Percentiles rank a stretch among this genome's conserved stretches.
Evolutionary conservation across 2,329 filamentous ascomycete species (phyloP).

Genomic region (Fusarium equiseti): DNA sequence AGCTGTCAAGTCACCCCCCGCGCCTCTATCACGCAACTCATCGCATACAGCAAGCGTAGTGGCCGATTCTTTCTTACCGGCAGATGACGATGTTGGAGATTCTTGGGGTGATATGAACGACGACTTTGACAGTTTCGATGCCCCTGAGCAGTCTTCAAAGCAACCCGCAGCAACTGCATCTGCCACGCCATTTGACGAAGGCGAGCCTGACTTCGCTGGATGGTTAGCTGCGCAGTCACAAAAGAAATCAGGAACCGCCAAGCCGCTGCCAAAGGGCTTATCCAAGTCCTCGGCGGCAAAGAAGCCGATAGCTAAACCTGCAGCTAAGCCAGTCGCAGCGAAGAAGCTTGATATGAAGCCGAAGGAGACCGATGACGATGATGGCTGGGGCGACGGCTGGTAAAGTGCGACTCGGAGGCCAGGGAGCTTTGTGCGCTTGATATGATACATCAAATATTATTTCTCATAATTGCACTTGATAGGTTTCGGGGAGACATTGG

Average conservation of each 20-base stretch:
- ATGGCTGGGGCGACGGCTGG: constrained; percentile 77
- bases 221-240: constrained; percentile 90
- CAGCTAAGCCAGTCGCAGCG: constrained; percentile 58
- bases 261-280: constrained; percentile 85
- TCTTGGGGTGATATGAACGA: constrained; percentile 82
- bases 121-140: constrained; percentile 58
- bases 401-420: constrained; percentile 46
- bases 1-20: constrained; percentile 65
- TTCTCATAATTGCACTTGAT: constrained; percentile 7
- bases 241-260: constrained; percentile 70
- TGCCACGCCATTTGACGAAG: constrained; percentile 77
- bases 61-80: constrained; percentile 65
- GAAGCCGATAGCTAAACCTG: constrained; percentile 59
- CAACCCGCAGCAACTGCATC: constrained; percentile 49
- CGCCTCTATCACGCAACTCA: constrained; percentile 60
- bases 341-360: constrained; percentile 80
- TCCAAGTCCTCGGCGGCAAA: constrained; percentile 67
- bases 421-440: not conserved
- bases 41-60: constrained; percentile 60
- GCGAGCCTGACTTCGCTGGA: constrained; percentile 94
- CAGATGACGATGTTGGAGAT: constrained; percentile 72
- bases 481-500: constrained; percentile 29
- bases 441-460: constrained; percentile 2
- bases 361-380: constrained; percentile 68
- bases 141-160: constrained; percentile 45